Evolutionary conservation across 495 filamentous ascomycete species (phyloP).

Genomic region (Tuber microsphaerosporum): DNA sequence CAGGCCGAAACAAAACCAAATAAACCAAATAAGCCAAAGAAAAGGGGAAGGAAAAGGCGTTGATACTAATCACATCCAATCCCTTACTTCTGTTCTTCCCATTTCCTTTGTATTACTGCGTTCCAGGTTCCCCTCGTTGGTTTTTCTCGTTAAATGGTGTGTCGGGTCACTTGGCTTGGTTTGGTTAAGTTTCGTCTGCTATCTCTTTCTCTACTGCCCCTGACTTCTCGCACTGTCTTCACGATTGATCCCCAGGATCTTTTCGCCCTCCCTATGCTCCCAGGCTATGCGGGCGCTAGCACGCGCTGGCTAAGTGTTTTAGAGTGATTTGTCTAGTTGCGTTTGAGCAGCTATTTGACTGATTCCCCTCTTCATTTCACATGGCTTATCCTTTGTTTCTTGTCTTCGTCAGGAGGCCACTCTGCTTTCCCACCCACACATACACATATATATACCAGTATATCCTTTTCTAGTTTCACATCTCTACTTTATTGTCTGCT

Average conservation of each 20-base stretch:
- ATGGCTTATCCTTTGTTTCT: not conserved
- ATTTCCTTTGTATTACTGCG: not conserved
- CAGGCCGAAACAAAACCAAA: constrained; percentile 5
- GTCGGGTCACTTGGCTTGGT: not conserved
- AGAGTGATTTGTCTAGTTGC: not conserved
- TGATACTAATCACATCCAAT: not conserved
- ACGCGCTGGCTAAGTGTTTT: not conserved
- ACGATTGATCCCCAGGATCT: not conserved
- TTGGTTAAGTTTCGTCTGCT: not conserved
- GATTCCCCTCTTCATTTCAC: not conserved
- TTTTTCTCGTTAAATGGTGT: not conserved
- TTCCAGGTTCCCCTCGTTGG: not conserved
- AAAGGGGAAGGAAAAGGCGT: not conserved
- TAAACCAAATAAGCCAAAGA: not conserved
- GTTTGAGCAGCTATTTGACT: not conserved
- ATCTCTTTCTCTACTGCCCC: not conserved
- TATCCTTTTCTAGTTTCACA: not conserved
- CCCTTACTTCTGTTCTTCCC: not conserved
- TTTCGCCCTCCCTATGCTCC: not conserved
- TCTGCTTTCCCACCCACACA: too few relatives aligned
- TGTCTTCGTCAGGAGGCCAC: not conserved
- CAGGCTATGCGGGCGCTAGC: not conserved
- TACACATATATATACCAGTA: not conserved
- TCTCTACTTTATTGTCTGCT: not conserved
- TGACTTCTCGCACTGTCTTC: not conserved